phyloP scores from a whole-genome alignment of 2,329 filamentous ascomycete species.

The Nannizzia gypsea region DNA sequence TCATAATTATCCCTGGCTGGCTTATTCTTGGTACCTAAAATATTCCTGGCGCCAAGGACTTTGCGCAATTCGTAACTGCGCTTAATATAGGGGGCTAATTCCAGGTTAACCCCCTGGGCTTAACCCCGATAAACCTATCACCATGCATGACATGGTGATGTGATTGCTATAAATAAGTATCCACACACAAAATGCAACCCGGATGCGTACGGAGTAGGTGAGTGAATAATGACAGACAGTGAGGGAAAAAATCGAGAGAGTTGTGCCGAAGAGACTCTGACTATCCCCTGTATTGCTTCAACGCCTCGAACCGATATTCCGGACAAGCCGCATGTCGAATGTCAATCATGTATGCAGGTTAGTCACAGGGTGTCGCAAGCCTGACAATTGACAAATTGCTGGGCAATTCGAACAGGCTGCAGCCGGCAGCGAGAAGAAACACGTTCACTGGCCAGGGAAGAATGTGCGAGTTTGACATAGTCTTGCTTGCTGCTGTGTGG shows the following conservation, averaged over 20 bases:
- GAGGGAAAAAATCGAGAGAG: neutral
- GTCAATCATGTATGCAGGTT: neutral
- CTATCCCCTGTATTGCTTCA: neutral
- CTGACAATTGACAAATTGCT: neutral
- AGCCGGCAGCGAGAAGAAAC: neutral
- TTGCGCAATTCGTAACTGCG: conserved; percentile 1
- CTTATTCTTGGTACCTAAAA: neutral
- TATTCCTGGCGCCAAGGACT: neutral
- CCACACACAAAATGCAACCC: neutral
- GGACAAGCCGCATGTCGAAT: neutral
- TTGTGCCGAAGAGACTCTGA: neutral
- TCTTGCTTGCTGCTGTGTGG: neutral
- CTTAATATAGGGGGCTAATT: conserved; percentile 5
- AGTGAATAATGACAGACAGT: no score
- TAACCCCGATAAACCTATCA: conserved; percentile 1
- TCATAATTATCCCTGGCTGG: neutral
- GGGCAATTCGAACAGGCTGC: neutral
- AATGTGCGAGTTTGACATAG: neutral
- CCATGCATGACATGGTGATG: neutral
- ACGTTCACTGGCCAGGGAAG: neutral
- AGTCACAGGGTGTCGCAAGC: conserved; percentile 2
- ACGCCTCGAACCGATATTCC: conserved; percentile 3
- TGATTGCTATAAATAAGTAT: conserved; percentile 2
- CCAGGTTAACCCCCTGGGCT: neutral
- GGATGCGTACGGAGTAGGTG: neutral